phyloP scores from a whole-genome alignment of 2,329 filamentous ascomycete species.

The Cordyceps javanica region DNA sequence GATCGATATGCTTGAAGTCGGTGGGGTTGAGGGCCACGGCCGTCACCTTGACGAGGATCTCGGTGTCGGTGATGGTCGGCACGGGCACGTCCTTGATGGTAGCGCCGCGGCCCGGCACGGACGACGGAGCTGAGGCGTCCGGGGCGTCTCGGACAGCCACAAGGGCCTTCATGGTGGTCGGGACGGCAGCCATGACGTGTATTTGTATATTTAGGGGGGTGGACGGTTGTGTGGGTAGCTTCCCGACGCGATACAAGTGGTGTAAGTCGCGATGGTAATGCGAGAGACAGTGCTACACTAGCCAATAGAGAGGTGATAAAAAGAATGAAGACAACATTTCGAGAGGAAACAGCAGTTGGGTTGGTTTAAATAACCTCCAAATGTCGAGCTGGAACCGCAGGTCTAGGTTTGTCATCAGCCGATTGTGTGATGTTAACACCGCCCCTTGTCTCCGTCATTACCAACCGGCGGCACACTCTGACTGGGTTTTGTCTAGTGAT shows the following conservation, averaged over 20 bases:
- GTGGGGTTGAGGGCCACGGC: conserved; percentile 28
- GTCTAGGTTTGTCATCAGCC: neutral
- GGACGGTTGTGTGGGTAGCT: neutral
- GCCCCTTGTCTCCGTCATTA: neutral
- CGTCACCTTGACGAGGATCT: conserved; percentile 24
- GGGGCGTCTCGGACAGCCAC: conserved; percentile 9
- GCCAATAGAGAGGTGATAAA: neutral
- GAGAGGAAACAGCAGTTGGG: too few species aligned
- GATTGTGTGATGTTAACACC: neutral
- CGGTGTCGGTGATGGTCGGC: conserved; percentile 13
- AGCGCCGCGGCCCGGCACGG: conserved; percentile 2
- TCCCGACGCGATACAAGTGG: neutral
- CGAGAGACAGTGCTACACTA: too few species aligned
- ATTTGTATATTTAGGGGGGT: too few species aligned
- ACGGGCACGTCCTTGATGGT: conserved; percentile 9
- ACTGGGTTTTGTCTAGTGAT: neutral
- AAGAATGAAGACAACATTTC: neutral
- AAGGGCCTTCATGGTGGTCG: conserved; percentile 17
- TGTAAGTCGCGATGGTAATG: neutral
- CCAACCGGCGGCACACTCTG: too few species aligned
- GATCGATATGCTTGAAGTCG: conserved; percentile 25
- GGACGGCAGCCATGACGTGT: neutral
- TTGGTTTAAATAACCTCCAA: neutral
- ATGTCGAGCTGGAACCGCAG: neutral
- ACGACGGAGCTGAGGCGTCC: neutral